Percentiles rank a stretch among this genome's conserved stretches.
These are phyloP conservation scores for Ustilago loliicola DNA, from an alignment of 1,284 basidiomycete genomes.

Conservation along the genomic window DNA sequence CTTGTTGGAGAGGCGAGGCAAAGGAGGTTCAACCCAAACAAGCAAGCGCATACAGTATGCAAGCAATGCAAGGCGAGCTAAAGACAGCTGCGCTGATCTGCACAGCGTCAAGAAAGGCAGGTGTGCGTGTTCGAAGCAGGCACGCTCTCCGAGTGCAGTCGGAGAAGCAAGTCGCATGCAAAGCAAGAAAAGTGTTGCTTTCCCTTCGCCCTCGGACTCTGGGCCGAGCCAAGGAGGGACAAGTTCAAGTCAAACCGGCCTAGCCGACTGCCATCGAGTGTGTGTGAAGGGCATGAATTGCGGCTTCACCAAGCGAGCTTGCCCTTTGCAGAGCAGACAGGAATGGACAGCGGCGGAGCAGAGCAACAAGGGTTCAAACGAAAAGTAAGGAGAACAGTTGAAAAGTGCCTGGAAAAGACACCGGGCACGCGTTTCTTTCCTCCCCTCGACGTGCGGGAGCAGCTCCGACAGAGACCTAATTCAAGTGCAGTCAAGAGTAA, in stretches of 20 bases:
- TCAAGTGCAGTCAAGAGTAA: background rate
- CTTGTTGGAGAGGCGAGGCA: conserved; percentile 3
- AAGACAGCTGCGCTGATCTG: background rate
- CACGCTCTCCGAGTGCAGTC: conserved; percentile 16
- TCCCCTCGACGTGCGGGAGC: background rate
- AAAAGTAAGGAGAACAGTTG: background rate
- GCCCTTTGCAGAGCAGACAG: conserved; percentile 6
- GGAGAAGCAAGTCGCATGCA: conserved; percentile 7
- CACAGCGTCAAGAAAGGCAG: background rate
- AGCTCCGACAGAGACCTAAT: background rate
- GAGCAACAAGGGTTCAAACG: background rate
- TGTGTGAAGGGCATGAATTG: conserved; percentile 5
- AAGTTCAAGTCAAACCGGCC: no score
- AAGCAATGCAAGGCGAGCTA: background rate
- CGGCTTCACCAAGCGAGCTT: background rate
- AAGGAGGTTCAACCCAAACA: background rate
- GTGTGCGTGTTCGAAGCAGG: conserved; percentile 7
- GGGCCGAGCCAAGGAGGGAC: background rate
- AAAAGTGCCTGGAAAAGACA: background rate
- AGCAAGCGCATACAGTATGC: conserved; percentile 13
- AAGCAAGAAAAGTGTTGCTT: background rate
- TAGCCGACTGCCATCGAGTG: no score
- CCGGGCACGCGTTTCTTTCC: background rate
- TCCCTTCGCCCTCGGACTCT: background rate
- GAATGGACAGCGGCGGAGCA: background rate